Evolutionary conservation across 164 flowering plant genomes (phyloP).

Genomic region (Tinospora cordifolia): DNA sequence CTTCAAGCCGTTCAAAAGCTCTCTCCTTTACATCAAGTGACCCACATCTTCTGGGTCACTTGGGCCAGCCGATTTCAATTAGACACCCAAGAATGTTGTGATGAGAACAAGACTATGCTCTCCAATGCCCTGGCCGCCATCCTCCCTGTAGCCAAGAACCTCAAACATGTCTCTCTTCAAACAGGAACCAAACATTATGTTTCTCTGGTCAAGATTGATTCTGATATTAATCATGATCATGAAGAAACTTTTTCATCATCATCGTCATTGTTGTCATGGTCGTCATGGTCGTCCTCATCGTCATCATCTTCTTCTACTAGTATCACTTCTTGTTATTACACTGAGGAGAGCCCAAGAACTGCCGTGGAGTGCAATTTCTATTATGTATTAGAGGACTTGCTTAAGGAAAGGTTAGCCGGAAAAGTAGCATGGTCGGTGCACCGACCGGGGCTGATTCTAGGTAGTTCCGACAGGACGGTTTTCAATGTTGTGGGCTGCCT

Average conservation of each 20-base stretch:
- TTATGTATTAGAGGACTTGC: conserved; percentile 64
- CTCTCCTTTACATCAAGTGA: conserved; percentile 39
- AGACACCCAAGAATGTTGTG: conserved; percentile 45
- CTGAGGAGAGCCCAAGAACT: conserved; percentile 59
- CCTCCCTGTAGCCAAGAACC: conserved; percentile 36
- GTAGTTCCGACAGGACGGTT: conserved; percentile 46
- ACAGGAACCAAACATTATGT: conserved; percentile 81
- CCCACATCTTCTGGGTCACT: conserved; percentile 85
- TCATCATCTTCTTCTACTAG: too few species aligned
- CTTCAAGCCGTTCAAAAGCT: conserved; percentile 42
- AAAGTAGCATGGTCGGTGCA: conserved; percentile 67
- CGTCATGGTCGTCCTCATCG: too few species aligned
- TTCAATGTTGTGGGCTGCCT: conserved; percentile 72
- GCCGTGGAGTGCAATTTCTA: conserved; percentile 41
- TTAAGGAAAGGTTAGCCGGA: conserved; percentile 37
- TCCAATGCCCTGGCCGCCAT: conserved; percentile 55
- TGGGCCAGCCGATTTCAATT: conserved; percentile 61
- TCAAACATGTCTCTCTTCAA: conserved; percentile 76
- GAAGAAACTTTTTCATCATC: too few species aligned
- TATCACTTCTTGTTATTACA: conserved; percentile 23
- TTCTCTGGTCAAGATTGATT: too few species aligned
- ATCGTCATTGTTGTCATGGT: too few species aligned
- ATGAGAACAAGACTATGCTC: conserved; percentile 63
- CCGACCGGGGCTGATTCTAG: conserved; percentile 71
- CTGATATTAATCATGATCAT: too few species aligned